Evolutionary conservation across 2,329 filamentous ascomycete genomes (phyloP), one percentile per base, ranked within the genome.

Genomic region (Pseudogymnoascus verrucosus): DNA sequence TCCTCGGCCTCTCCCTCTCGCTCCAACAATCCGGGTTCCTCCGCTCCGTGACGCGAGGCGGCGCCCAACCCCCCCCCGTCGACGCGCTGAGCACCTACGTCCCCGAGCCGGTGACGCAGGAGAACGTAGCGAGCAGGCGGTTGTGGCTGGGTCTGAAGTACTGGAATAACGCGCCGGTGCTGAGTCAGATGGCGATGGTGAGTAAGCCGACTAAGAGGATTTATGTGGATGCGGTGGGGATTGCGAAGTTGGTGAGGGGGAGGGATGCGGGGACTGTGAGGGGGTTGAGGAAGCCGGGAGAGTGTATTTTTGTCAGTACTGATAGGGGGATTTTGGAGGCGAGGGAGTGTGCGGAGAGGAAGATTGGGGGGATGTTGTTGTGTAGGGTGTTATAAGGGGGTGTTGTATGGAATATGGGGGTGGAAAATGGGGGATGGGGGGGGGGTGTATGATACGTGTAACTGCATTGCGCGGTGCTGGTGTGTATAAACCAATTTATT

Each of bases 111-210:
- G 76, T 84, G 37, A 85, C 82, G 61, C 78, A 80, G 66, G 75
- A 76, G 64, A 90, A 90, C 71, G 79, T 89, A 28, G 80, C 86
- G 1, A 80, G 79, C 60, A 76, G 87, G 67, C 77, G 88, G 64
- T 75, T 91, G 69, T 91, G 88, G 88, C 76, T 91, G 14, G 88
- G 87, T 0, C 71, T 91, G 72, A 91, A 90, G 75, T 90, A 90
- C 76, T 89, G 84, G 82, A 84, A 89, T 66, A 89, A 86, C 69
- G 80, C 86, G 72, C 86, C 88, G 0, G 88, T 90, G 54, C 75
- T 91, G 67, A 82, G 80, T 67, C 81, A 85, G 70, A 82, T 89
- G 78, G 76, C 76, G 63, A 76, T 89, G 76, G 75, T 89, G 21
- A 87, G 83, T 71, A 90, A 89, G 75, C 88, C 88, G 14, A 90